Evolutionary conservation across 805 yeast genomes (phyloP).

Genomic region (Wickerhamiella lipophila): DNA sequence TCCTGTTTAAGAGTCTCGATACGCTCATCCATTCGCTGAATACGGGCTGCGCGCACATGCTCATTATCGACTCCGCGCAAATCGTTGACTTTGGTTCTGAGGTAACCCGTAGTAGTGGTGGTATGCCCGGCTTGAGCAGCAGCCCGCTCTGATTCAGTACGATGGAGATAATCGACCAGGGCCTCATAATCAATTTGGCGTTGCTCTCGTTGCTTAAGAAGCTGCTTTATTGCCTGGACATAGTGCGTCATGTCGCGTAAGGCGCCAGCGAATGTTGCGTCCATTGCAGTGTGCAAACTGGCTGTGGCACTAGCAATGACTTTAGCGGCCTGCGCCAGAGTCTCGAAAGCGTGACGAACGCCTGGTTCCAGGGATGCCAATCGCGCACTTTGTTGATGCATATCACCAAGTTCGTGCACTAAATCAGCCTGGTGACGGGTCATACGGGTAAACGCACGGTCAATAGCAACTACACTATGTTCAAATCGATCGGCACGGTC

Average conservation of each 20-base stretch:
- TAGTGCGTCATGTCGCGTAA: constrained; percentile 81
- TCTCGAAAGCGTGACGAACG: constrained; percentile 29
- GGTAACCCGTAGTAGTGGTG: constrained; percentile 34
- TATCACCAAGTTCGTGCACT: constrained; percentile 56
- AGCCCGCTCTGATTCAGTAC: constrained; percentile 56
- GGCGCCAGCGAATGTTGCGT: constrained; percentile 69
- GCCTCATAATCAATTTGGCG: constrained; percentile 87
- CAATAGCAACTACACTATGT: constrained; percentile 68
- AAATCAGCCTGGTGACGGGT: constrained; percentile 61
- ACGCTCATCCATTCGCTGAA: constrained; percentile 38
- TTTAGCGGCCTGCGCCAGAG: constrained; percentile 38
- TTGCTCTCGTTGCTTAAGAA: constrained; percentile 76
- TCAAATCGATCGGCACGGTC: constrained; percentile 75
- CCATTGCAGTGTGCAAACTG: constrained; percentile 42
- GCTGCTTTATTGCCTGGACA: constrained; percentile 46
- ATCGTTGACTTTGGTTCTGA: constrained; percentile 48
- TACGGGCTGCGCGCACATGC: constrained; percentile 39
- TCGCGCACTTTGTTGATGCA: constrained; percentile 56
- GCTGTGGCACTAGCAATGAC: constrained; percentile 34
- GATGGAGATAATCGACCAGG: constrained; percentile 60
- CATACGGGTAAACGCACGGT: constrained; percentile 61
- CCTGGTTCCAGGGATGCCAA: constrained; percentile 45
- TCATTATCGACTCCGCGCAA: constrained; percentile 52
- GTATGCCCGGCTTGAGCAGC: constrained; percentile 35
- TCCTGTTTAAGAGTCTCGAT: constrained; percentile 40